Conservation (phyloP, 2,329 filamentous ascomycete genomes). For the Claviceps humidiphila region DNA sequence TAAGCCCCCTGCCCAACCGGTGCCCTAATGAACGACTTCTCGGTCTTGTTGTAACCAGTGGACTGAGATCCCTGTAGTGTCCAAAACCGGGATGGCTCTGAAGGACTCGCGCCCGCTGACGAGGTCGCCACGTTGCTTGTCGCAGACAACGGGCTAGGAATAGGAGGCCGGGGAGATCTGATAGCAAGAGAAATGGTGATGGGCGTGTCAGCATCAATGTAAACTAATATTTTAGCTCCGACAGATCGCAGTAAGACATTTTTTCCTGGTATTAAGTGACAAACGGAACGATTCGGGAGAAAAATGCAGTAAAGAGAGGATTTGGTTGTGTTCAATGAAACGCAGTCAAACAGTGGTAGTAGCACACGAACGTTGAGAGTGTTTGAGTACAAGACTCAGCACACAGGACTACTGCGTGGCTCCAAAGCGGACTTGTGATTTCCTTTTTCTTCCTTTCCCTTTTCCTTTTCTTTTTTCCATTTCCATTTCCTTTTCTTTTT, state of each 20-base stretch:
- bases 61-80: constrained; percentile 13
- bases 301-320: neutral
- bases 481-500: neutral
- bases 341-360: neutral
- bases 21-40: constrained; percentile 3
- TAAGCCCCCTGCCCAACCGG: constrained; percentile 18
- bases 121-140: constrained; percentile 29
- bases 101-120: constrained; percentile 28
- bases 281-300: neutral
- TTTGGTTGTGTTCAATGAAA: neutral
- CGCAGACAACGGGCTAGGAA: constrained; percentile 37
- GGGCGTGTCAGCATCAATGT: neutral
- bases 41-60: constrained; percentile 7
- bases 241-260: neutral
- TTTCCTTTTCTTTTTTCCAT: neutral
- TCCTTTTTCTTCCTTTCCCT: neutral
- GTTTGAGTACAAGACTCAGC: neutral
- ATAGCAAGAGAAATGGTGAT: neutral
- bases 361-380: neutral
- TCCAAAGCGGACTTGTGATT: neutral
- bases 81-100: constrained; percentile 11
- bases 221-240: neutral
- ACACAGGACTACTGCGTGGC: neutral
- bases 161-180: constrained; percentile 35
- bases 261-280: neutral